phyloP scores from a whole-genome alignment of 2,329 filamentous ascomycete species.

The Penicillium sp. region DNA sequence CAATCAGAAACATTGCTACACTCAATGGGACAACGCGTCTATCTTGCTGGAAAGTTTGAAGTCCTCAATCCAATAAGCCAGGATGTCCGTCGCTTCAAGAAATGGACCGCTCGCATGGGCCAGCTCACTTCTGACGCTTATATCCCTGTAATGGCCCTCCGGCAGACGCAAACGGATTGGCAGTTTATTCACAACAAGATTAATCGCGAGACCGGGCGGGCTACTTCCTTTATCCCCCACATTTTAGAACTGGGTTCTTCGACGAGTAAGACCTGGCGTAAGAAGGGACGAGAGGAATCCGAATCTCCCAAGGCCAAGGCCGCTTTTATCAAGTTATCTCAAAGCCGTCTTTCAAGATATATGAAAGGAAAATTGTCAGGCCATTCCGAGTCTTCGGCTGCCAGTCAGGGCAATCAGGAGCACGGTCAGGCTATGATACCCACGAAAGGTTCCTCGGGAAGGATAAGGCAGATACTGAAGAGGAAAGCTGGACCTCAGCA shows the following conservation, averaged over 20 bases:
- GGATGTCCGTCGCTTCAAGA: constrained; percentile 14
- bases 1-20: constrained; percentile 21
- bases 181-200: neutral
- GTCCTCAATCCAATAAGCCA: constrained; percentile 25
- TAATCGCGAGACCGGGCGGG: too few relatives aligned
- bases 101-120: constrained; percentile 16
- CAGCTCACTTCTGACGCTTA: neutral
- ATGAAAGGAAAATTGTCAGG: neutral
- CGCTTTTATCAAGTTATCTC: neutral
- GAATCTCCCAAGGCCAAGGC: neutral
- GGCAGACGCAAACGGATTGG: neutral
- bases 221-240: neutral
- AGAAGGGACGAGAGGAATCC: neutral
- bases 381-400: neutral
- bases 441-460: neutral
- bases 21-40: constrained; percentile 15
- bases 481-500: neutral
- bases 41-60: constrained; percentile 18
- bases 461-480: neutral
- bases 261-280: neutral
- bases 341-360: too few relatives aligned
- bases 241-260: neutral
- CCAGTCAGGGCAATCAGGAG: neutral
- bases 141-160: neutral
- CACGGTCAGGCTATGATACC: neutral